These are phyloP conservation scores for Hymenoscyphus linearis DNA, from an alignment of 2,329 filamentous ascomycete species.

Conservation along the genomic window DNA sequence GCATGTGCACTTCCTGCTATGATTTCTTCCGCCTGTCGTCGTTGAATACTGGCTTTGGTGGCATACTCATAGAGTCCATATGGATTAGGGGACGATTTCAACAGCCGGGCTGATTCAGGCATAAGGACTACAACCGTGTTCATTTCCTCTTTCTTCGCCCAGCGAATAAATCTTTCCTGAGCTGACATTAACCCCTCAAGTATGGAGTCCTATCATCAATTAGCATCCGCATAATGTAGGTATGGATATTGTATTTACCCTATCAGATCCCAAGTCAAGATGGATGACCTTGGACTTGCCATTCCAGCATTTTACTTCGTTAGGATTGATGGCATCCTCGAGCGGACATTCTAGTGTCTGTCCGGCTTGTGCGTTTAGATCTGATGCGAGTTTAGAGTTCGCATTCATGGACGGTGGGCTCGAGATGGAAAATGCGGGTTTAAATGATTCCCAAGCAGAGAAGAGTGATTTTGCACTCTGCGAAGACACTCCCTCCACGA, in stretches of 20 bases:
- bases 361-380: constrained; percentile 27
- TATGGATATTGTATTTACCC: constrained; percentile 18
- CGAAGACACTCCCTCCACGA: constrained; percentile 51
- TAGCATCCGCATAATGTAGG: constrained; percentile 4
- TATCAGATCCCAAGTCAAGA: constrained; percentile 22
- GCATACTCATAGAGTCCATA: constrained; percentile 29
- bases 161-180: constrained; percentile 22
- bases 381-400: constrained; percentile 30
- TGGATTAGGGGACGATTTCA: constrained; percentile 18
- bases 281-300: constrained; percentile 30
- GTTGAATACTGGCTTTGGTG: constrained; percentile 17
- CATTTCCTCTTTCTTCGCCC: constrained; percentile 26
- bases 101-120: constrained; percentile 22
- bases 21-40: constrained; percentile 27
- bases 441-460: constrained; percentile 35
- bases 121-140: constrained; percentile 29
- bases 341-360: constrained; percentile 21
- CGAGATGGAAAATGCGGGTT: constrained; percentile 45
- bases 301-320: constrained; percentile 31
- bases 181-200: constrained; percentile 21
- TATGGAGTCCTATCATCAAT: constrained; percentile 11
- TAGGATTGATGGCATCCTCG: constrained; percentile 29
- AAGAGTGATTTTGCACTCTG: constrained; percentile 39
- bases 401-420: constrained; percentile 37
- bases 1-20: constrained; percentile 20